Conservation (phyloP, 345 rosid genomes). For the Angophora floribunda region DNA sequence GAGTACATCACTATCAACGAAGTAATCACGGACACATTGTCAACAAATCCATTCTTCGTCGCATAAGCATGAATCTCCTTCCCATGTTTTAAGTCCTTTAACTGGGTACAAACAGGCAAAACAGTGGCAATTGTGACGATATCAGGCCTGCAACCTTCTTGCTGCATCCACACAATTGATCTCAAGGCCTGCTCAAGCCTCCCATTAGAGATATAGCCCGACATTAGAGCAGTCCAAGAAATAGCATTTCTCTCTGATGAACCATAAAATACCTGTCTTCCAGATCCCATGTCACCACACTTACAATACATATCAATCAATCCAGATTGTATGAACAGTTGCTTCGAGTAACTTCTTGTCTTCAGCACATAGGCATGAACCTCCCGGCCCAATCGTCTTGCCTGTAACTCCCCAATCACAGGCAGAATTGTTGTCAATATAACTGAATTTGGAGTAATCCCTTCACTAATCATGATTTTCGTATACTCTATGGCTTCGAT, state of each 20-base stretch:
- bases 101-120: slow-evolving; percentile 66
- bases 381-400: slow-evolving; percentile 51
- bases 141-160: slow-evolving; percentile 77
- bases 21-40: slow-evolving; percentile 61
- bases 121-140: slow-evolving; percentile 65
- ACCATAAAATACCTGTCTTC: slow-evolving; percentile 58
- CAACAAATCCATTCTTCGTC: slow-evolving; percentile 54
- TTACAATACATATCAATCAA: slow-evolving; percentile 86
- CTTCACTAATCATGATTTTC: slow-evolving; percentile 65
- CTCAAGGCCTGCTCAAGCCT: slow-evolving; percentile 79
- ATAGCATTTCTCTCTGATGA: slow-evolving; percentile 55
- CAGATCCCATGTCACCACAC: slow-evolving; percentile 64
- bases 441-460: slow-evolving; percentile 58
- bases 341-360: slow-evolving; percentile 29
- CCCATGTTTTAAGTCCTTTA: slow-evolving; percentile 60
- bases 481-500: slow-evolving; percentile 50
- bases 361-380: slow-evolving; percentile 67
- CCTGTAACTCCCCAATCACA: slow-evolving; percentile 53
- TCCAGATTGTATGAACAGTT: slow-evolving; percentile 53
- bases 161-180: slow-evolving; percentile 91
- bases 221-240: slow-evolving; percentile 87
- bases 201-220: slow-evolving; percentile 70
- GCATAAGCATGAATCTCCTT: slow-evolving; percentile 86
- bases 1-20: slow-evolving; percentile 87
- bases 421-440: slow-evolving; percentile 60